Evolutionary conservation across 2,329 filamentous ascomycete genomes (phyloP).

Genomic region (Penicillium digitatum): DNA sequence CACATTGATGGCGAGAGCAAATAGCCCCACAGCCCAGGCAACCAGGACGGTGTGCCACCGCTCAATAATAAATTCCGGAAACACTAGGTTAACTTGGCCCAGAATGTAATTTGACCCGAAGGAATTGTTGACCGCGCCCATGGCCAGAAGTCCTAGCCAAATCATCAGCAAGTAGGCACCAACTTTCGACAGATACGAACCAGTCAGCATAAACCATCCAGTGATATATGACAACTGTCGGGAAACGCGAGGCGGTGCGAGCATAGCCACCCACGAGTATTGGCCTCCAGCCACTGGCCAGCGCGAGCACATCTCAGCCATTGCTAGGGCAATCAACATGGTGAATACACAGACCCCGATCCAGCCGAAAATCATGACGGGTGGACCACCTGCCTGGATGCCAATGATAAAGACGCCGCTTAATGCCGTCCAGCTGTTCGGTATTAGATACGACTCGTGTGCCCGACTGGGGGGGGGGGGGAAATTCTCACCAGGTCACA

Average conservation of each 20-base stretch:
- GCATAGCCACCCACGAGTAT: slow-evolving; percentile 53
- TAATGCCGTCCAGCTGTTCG: slow-evolving; percentile 49
- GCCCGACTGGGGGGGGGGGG: not conserved
- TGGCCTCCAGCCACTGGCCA: slow-evolving; percentile 54
- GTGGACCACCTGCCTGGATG: slow-evolving; percentile 51
- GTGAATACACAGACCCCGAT: slow-evolving; percentile 49
- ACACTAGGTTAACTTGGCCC: slow-evolving; percentile 51
- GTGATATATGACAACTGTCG: slow-evolving; percentile 42
- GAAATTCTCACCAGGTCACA: slow-evolving; percentile 44
- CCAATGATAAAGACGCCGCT: slow-evolving; percentile 53
- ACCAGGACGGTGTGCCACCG: slow-evolving; percentile 55
- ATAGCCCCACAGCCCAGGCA: slow-evolving; percentile 46
- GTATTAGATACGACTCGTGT: not conserved
- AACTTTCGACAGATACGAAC: slow-evolving; percentile 19
- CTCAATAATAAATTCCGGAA: slow-evolving; percentile 50
- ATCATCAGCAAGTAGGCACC: not conserved
- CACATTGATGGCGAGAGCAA: slow-evolving; percentile 48
- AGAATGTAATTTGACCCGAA: slow-evolving; percentile 54
- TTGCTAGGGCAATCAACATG: slow-evolving; percentile 51
- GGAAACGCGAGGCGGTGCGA: slow-evolving; percentile 47
- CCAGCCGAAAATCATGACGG: slow-evolving; percentile 56
- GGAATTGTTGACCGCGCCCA: slow-evolving; percentile 53
- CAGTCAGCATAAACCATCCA: slow-evolving; percentile 46
- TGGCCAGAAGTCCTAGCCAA: slow-evolving; percentile 36
- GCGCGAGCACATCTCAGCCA: slow-evolving; percentile 54